Base-by-base conservation (phyloP, 129 eudicot species). In the Tanacetum coccineum region DNA sequence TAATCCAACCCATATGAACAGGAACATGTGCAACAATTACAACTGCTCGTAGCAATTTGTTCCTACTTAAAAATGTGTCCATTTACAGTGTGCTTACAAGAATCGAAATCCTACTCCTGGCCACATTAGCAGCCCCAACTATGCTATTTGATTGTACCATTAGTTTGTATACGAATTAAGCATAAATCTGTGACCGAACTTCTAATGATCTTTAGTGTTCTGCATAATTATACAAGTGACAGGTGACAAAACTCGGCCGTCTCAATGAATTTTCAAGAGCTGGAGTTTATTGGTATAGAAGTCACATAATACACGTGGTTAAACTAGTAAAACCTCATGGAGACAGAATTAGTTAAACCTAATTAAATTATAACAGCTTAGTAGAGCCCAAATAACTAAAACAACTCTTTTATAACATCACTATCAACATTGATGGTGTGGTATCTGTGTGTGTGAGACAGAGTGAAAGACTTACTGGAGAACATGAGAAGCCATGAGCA, bases 401-500 rank as follows among this genome's bases (percentile, higher is more conserved):
- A 22, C 25, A 22, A 22, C 25, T 22, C 25, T 22, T 22, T 22
- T 22, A 22, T 22, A 2, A 22, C 25, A 22, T 22, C 25, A 22
- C 25, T 22, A 22, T 22, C 25, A 22, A 22, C 25, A 22, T 22
- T 22, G 25, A 2, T 2, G 32, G 32, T 1, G 0, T 1, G 32
- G 26, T 15, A 36, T 40, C 6, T 14, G 13, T 28, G 21, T 4
- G n/a, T 19, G 26, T 21, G 46, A 67, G 40, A 44, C 64, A 42
- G 65, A 67, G 56, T 63, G 65, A 64, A 12, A 19, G 55, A 62
- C 81, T 75, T 88, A 88, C 98, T 77, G 74, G 76, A 93, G 95
- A 73, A 93, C 96, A 84, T 93, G 98, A 76, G 95, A 88, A 70
- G 96, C 95, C 98, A 93, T 93, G 52, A 93, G 80, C 59, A 93